Evolutionary conservation across 768 basidiomycete species (phyloP), one percentile per base, ranked within the genome.

Genomic region (Coprinellus micaceus): DNA sequence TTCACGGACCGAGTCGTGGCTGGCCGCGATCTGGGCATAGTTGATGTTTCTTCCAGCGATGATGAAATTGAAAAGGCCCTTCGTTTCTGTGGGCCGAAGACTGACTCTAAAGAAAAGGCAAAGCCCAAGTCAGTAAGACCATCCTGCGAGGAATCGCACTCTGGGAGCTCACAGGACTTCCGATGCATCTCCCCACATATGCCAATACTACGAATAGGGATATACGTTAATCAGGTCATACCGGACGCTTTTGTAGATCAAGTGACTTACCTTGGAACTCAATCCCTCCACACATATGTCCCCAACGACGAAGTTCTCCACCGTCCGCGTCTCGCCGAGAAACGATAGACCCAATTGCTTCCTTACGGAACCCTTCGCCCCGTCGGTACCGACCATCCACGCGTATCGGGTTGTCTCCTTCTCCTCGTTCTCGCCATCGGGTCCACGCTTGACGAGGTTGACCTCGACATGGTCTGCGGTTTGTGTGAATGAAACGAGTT

Each of bases 181-280:
- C 19, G 63, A 60, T 15, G 71, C 60, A 44, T 76, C 73, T 1
- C 79, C 77, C 77, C 78, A 80, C 65, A 75, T 75, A 59, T 79
- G 78, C 77, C 77, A 79, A 54, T 71, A 63, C 78, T 80, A 53
- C n/a, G n/a, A n/a, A n/a, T n/a, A n/a, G n/a, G n/a, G n/a, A n/a
- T n/a, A 57, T 56, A 25, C 33, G 33, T 33, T 33, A 33, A 33
- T 33, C 6, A 33, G 33, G 33, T 6, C 6, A 33, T 6, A 33
- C 48, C 51, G 29, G 59, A 30, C 26, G 7, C 41, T 37, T 44
- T 17, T 39, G 10, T 40, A 12, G 24, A 1, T 30, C 22, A 33
- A 51, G 1, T 11, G 19, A 59, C 73, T 30, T 45, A 77, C 77
- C 53, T 74, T 71, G n/a, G 66, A 61, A 21, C 70, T 68, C 25